Evolutionary conservation across 2,329 filamentous ascomycete genomes (phyloP).

Genomic region (Alternaria sp.): DNA sequence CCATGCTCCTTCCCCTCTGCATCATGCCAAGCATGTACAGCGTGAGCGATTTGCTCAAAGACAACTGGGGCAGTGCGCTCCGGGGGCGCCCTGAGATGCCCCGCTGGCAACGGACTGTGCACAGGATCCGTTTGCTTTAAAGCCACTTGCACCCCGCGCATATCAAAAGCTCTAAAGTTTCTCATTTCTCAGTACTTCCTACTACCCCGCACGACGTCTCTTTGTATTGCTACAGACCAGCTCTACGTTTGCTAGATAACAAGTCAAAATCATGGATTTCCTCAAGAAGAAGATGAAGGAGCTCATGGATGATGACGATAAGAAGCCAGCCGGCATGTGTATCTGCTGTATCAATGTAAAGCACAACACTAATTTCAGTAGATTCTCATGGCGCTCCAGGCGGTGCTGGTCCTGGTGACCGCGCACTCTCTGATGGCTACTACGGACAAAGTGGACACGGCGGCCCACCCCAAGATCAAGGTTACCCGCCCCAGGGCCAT

Average conservation of each 20-base stretch:
- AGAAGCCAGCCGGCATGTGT: conserved; percentile 41
- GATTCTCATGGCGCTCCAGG: conserved; percentile 24
- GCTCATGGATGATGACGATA: conserved; percentile 52
- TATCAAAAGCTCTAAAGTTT: conserved; percentile 13
- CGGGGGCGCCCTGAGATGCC: conserved; percentile 16
- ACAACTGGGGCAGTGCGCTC: conserved; percentile 12
- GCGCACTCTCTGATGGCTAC: conserved; percentile 30
- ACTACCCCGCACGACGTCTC: background rate
- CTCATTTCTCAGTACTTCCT: background rate
- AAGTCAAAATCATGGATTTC: conserved; percentile 52
- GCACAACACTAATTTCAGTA: conserved; percentile 4
- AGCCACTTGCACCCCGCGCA: conserved; percentile 20
- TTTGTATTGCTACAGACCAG: background rate
- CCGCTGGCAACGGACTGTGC: conserved; percentile 21
- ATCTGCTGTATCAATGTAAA: background rate
- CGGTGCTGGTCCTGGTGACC: conserved; percentile 31
- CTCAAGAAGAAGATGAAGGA: conserved; percentile 59
- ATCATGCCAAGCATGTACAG: conserved; percentile 31
- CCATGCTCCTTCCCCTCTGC: conserved; percentile 19
- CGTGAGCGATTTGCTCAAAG: conserved; percentile 21
- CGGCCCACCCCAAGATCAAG: conserved; percentile 12
- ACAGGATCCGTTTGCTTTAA: conserved; percentile 30
- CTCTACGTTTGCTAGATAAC: background rate
- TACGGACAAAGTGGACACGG: conserved; percentile 29
- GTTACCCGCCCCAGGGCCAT: conserved; percentile 23